Evolutionary conservation across 495 filamentous ascomycete species (phyloP).

Genomic region (Xylaria scruposa): DNA sequence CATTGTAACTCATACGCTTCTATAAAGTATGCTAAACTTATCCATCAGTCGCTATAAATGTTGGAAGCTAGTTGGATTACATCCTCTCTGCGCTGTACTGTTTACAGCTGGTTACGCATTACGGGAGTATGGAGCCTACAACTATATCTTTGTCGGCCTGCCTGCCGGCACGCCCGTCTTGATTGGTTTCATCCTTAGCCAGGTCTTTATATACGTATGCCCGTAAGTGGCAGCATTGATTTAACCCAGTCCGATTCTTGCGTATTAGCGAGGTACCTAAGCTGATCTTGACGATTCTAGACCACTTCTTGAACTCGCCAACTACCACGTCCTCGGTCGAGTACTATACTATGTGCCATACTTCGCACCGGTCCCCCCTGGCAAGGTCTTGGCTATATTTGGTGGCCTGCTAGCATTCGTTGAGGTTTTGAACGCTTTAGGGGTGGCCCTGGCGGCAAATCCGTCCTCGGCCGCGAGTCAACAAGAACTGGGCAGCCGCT

Average conservation of each 20-base stretch:
- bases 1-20: background rate
- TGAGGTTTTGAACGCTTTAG: slow-evolving; percentile 43
- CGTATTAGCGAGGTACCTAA: background rate
- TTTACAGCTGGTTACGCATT: slow-evolving; percentile 41
- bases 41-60: slow-evolving; percentile 37
- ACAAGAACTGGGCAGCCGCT: slow-evolving; percentile 33
- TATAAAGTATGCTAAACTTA: background rate
- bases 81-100: slow-evolving; percentile 36
- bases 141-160: slow-evolving; percentile 40
- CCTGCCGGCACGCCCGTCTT: slow-evolving; percentile 29
- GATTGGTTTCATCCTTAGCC: slow-evolving; percentile 39
- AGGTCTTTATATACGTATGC: slow-evolving; percentile 42
- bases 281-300: slow-evolving; percentile 26
- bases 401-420: slow-evolving; percentile 40
- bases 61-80: slow-evolving; percentile 39
- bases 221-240: slow-evolving; percentile 37
- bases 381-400: slow-evolving; percentile 39
- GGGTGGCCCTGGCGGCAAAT: slow-evolving; percentile 41
- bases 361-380: slow-evolving; percentile 38
- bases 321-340: slow-evolving; percentile 49
- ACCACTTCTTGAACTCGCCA: slow-evolving; percentile 48
- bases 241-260: background rate
- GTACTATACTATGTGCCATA: slow-evolving; percentile 46
- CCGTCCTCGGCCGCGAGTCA: slow-evolving; percentile 17
- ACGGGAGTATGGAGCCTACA: slow-evolving; percentile 41